These are phyloP conservation scores for Podaxis pistillaris DNA, from an alignment of 768 basidiomycete species.

Conservation along the genomic window DNA sequence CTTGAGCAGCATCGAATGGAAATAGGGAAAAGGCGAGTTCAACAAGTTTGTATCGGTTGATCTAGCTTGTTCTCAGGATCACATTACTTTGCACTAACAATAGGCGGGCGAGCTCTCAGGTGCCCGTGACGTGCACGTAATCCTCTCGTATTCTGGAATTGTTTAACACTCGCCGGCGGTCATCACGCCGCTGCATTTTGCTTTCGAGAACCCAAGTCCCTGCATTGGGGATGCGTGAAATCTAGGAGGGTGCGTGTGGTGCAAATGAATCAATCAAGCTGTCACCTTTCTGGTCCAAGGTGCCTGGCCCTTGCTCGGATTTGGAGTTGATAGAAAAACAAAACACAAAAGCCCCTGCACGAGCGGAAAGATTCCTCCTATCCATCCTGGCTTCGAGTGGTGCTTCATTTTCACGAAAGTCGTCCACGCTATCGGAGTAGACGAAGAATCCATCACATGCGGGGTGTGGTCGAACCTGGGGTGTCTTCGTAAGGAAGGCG, in stretches of 20 bases:
- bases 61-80: too few relatives aligned
- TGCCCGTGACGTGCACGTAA: too few relatives aligned
- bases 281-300: constrained; percentile 12
- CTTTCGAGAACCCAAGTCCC: not conserved
- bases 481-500: constrained; percentile 20
- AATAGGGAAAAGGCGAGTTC: too few relatives aligned
- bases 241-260: constrained; percentile 19
- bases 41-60: too few relatives aligned
- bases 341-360: not conserved
- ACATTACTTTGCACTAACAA: too few relatives aligned
- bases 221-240: not conserved
- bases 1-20: too few relatives aligned
- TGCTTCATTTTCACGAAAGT: not conserved
- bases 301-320: not conserved
- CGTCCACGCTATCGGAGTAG: not conserved
- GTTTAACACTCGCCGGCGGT: too few relatives aligned
- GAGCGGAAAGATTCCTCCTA: not conserved
- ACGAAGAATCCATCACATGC: constrained; percentile 23
- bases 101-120: too few relatives aligned
- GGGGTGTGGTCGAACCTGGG: constrained; percentile 17
- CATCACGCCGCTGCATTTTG: not conserved
- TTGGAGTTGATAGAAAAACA: not conserved
- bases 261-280: constrained; percentile 20
- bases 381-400: not conserved
- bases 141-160: too few relatives aligned